These are phyloP conservation scores for Avena insularis DNA, from an alignment of 176 grass and related monocot species.

Conservation along the genomic window DNA sequence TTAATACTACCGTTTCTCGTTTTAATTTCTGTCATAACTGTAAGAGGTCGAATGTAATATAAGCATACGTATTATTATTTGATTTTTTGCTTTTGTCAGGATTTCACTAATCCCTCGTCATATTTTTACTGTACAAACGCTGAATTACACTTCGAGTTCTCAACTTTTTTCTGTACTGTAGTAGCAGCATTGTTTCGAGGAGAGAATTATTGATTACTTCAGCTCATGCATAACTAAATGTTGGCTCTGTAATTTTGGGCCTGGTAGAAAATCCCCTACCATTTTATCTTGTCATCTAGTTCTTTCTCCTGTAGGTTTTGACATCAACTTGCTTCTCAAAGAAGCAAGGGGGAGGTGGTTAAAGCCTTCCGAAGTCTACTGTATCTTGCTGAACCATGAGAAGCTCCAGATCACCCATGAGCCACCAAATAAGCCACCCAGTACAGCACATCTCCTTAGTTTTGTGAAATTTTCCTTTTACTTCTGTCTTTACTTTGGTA, in stretches of 20 bases:
- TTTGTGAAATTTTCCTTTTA: conserved; percentile 12
- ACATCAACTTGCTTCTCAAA: conserved; percentile 73
- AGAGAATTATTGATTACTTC: not conserved
- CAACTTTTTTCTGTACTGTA: not conserved
- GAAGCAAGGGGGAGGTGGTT: conserved; percentile 87
- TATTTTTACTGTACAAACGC: not conserved
- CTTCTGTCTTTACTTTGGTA: not conserved
- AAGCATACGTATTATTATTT: not conserved
- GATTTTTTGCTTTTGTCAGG: not conserved
- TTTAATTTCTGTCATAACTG: conserved; percentile 31
- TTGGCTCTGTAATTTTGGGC: not conserved
- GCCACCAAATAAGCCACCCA: conserved; percentile 72
- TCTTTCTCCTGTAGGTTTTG: conserved; percentile 61
- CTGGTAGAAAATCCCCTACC: not conserved
- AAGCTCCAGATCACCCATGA: conserved; percentile 62
- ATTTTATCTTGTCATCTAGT: not conserved
- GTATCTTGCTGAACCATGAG: conserved; percentile 87
- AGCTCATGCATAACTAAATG: not conserved
- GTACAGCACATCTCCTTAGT: conserved; percentile 51
- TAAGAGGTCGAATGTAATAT: not conserved
- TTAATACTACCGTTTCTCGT: not conserved
- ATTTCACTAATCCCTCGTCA: conserved; percentile 16
- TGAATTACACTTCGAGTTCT: conserved; percentile 13
- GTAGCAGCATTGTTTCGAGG: not conserved
- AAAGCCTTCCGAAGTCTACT: conserved; percentile 90